Base-by-base conservation (phyloP, 768 basidiomycete genomes). In the Mycena polygramma region DNA sequence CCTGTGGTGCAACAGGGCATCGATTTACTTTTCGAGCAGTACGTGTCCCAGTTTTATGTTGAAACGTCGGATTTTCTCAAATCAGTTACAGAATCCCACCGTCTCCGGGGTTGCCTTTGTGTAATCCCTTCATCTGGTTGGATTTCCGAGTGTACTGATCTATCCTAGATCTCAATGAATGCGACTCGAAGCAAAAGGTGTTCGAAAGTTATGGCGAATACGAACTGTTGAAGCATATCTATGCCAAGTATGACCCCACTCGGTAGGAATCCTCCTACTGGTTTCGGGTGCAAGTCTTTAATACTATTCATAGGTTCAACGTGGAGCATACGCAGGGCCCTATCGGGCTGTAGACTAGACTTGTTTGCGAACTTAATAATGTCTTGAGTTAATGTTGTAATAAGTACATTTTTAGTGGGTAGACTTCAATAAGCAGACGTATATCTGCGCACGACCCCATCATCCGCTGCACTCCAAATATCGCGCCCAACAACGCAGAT, bases 381-480 rank as follows among this genome's bases (percentile, higher is more conserved):
- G 30, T 30, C 30, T 30, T 43, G 4, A 11, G 41, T 51, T 10
- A 8, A 51, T 24, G 22, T 9, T 26, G 49, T n/a, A 26, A 51
- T 51, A 51, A 43, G 10, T 53, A 30, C 55, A 43, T 19, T 43
- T 59, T 61, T 41, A 41, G 41, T 41, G 9, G 4, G 26, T 60
- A 8, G 1, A 30, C 17, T 54, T 63, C 62, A 63, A 48, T 14
- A 58, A 10, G 35, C 64, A 43, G 57, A n/a, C 13, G 39, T 48
- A 57, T 73, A 73, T 35, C 46, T 57, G 10, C 72, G 64, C 36
- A 92, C 89, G 43, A 91, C 75, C 0, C 89, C 90, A 79, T 92
- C 91, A 72, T 92, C 90, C 52, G 88, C 86, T 11, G 88, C 89
- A 64, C 81, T 87, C 90, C 90, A 90, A 6, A 90, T 76, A 39